Base-by-base conservation (phyloP, 2,329 filamentous ascomycete species). In the Calycina marina region DNA sequence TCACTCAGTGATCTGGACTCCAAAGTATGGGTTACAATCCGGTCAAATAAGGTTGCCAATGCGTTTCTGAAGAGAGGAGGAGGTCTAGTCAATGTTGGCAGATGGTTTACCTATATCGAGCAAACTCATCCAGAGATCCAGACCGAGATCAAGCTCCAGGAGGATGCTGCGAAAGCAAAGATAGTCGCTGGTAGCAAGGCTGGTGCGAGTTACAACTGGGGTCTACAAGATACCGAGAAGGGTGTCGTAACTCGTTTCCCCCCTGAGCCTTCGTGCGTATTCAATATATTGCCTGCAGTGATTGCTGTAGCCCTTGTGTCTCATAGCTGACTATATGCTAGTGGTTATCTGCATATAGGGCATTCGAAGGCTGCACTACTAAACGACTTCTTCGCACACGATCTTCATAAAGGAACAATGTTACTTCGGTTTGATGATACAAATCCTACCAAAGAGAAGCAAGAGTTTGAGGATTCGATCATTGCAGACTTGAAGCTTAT, bases 331-430 rank as follows among this genome's bases (percentile, higher is more conserved):
- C n/a, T n/a, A n/a, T n/a, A n/a, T n/a, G n/a, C n/a, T 18, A 53
- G 43, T 44, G 85, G 85, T 40, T 93, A 93, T 54, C 72, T 94
- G 27, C 88, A 94, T 60, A 93, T 94, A 42, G 88, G 88, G 33
- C 88, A 96, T 61, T 84, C 85, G 46, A 96, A 96, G 61, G 85
- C 85, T 17, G 85, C 85, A 4, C 67, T 93, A 34, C 72, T 96
- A 36, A 93, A 90, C 61, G 86, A 96, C 56, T 96, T 93, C 66
- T 96, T 96, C 48, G 88, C 85, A 27, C 85, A 94, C 57, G 78
- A 85, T 55, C 81, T 84, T 47, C 93, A 93, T 65, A 77, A 88
- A 39, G 90, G 90, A 49, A 92, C 79, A 49, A 67, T 98, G 47
- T 75, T 92, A 38, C 72, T 96, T 30, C 81, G 90, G 38, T 90